A percentile compares a stretch with the other conserved stretches of the same genome.
phyloP scores from a whole-genome alignment of 768 basidiomycete species.

The Collybia sp. region DNA sequence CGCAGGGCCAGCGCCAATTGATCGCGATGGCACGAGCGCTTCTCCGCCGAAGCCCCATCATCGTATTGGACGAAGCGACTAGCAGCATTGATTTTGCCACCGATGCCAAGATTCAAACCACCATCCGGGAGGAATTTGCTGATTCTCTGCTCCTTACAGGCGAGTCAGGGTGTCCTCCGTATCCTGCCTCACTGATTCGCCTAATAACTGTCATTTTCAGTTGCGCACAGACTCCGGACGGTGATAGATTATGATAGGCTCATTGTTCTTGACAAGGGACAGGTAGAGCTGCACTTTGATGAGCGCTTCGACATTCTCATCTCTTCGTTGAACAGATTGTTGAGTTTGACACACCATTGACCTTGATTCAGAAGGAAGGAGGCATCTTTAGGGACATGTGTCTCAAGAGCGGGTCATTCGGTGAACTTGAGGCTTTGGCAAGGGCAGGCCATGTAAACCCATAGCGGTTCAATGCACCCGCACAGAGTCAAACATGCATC shows the following conservation, averaged over 20 bases:
- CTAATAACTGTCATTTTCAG: conserved; percentile 20
- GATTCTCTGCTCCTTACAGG: conserved; percentile 70
- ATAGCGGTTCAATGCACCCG: too few relatives aligned
- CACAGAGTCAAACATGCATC: too few relatives aligned
- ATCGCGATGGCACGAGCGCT: conserved; percentile 85
- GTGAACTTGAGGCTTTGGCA: conserved; percentile 17
- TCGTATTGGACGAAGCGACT: conserved; percentile 81
- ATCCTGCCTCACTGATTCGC: neutral
- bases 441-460: neutral
- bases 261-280: conserved; percentile 74
- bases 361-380: conserved; percentile 55
- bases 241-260: conserved; percentile 80
- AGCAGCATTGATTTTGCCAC: conserved; percentile 86
- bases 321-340: conserved; percentile 29
- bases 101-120: conserved; percentile 85
- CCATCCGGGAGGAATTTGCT: conserved; percentile 83
- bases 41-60: conserved; percentile 64
- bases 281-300: conserved; percentile 21
- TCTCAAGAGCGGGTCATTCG: conserved; percentile 18
- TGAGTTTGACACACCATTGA: conserved; percentile 71
- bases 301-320: neutral
- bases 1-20: conserved; percentile 86
- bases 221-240: conserved; percentile 72
- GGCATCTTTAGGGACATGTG: conserved; percentile 37
- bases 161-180: conserved; percentile 22